Conservation (phyloP, 2,329 filamentous ascomycete genomes). For the Rhinocladiella mackenziei region DNA sequence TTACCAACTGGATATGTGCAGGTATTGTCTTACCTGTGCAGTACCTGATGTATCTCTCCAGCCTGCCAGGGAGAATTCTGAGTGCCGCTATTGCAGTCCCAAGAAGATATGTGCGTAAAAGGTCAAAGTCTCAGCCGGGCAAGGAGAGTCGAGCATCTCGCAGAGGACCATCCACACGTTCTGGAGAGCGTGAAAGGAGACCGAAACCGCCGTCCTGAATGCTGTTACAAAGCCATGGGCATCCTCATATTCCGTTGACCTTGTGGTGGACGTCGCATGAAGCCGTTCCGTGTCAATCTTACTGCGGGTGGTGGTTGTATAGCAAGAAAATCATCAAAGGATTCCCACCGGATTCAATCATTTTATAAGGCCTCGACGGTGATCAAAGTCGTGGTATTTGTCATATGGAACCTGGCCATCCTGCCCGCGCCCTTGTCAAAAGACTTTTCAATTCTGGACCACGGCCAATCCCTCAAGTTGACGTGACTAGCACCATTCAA, state of each 20-base stretch:
- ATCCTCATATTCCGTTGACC: neutral
- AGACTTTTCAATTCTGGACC: too few species aligned
- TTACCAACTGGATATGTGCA: conserved; percentile 38
- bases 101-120: conserved; percentile 11
- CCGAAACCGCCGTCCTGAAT: conserved; percentile 1
- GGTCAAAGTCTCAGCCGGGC: conserved; percentile 2
- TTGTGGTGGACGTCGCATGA: too few species aligned
- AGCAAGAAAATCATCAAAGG: neutral
- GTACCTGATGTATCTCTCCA: conserved; percentile 31
- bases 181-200: conserved; percentile 18
- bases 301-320: neutral
- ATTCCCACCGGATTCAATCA: too few species aligned
- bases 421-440: too few species aligned
- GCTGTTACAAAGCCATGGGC: neutral
- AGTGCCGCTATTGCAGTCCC: conserved; percentile 12
- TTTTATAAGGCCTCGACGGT: too few species aligned
- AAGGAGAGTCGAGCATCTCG: conserved; percentile 15
- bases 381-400: too few species aligned
- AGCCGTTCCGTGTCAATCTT: too few species aligned
- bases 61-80: conserved; percentile 33
- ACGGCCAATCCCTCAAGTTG: too few species aligned
- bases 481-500: too few species aligned
- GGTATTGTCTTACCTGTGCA: conserved; percentile 38
- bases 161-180: conserved; percentile 1
- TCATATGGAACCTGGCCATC: too few species aligned